phyloP scores from a whole-genome alignment of 176 grass and related monocot species.

The Saccharum officinarum region DNA sequence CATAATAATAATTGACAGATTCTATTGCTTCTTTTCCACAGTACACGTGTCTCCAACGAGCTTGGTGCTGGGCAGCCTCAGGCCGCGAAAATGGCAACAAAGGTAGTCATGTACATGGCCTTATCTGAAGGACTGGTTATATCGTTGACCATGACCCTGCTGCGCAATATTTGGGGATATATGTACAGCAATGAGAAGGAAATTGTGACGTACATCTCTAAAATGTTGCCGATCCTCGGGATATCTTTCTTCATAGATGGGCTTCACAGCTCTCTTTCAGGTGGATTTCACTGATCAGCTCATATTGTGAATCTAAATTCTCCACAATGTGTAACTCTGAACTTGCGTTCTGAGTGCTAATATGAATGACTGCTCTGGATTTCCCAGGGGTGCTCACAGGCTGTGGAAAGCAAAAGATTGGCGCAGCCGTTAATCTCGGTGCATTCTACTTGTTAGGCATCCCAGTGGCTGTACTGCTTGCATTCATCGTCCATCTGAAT shows the following conservation, averaged over 20 bases:
- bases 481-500: constrained; percentile 34
- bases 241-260: constrained; percentile 3
- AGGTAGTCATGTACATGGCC: constrained; percentile 1
- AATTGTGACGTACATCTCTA: background rate
- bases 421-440: constrained; percentile 21
- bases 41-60: background rate
- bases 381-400: constrained; percentile 22
- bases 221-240: background rate
- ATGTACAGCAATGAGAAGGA: background rate
- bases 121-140: background rate
- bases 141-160: constrained; percentile 5
- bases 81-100: background rate
- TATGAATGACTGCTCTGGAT: background rate
- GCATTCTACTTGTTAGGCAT: constrained; percentile 35
- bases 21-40: background rate
- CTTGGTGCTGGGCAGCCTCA: background rate
- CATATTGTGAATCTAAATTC: background rate
- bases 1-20: background rate
- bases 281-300: background rate
- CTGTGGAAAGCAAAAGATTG: constrained; percentile 39
- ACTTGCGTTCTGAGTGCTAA: background rate
- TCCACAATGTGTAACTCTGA: background rate
- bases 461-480: constrained; percentile 26
- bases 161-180: background rate
- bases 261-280: background rate